Base-by-base conservation (phyloP, 225 moss, liverwort and hornwort genomes). In the Thuidium tamariscinum region DNA sequence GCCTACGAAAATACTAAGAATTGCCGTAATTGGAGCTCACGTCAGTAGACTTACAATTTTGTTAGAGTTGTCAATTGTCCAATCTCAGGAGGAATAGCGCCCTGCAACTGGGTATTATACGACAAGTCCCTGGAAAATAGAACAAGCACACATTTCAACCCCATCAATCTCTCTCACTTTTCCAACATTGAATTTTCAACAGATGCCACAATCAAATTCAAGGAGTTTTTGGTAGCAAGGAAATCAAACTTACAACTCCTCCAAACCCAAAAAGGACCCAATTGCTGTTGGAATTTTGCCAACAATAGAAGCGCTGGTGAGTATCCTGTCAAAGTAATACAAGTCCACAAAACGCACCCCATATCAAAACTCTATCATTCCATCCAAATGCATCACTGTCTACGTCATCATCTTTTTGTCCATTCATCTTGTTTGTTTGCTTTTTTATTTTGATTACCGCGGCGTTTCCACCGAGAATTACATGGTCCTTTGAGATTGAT, bases 51-150 rank as follows among this genome's bases (percentile, higher is more conserved):
- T 91, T 85, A 93, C 92, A 93, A 82, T 32, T 27, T n/a, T 34
- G 3, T 6, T 34, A 92, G 82, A 67, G 84, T 34, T 10, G 56
- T 36, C 89, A 92, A 63, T 55, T 91, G 77, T 75, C 92, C 92
- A 64, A 92, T 84, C 60, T 92, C 86, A 68, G 22, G 3, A 62
- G 91, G 92, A 59, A 91, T 88, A 37, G 1, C 1, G 42, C 92
- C 92, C 14, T 3, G 49, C 80, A 92, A 77, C 8, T 59, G 3
- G 2, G 42, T 13, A 41, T 92, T 92, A 48, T 72, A 92, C 32
- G 92, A 92, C 75, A 92, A 74, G 49, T 92, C 92, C 91, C 91
- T 92, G 85, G 11, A 60, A 59, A 41, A 44, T 46, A 62, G 22
- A 34, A 81, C 6, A 57, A 82, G 59, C 54, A 29, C 49, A 82